Evolutionary conservation across 371 early-diverging fungal genomes (phyloP).

Genomic region (Mucor racemosus): DNA sequence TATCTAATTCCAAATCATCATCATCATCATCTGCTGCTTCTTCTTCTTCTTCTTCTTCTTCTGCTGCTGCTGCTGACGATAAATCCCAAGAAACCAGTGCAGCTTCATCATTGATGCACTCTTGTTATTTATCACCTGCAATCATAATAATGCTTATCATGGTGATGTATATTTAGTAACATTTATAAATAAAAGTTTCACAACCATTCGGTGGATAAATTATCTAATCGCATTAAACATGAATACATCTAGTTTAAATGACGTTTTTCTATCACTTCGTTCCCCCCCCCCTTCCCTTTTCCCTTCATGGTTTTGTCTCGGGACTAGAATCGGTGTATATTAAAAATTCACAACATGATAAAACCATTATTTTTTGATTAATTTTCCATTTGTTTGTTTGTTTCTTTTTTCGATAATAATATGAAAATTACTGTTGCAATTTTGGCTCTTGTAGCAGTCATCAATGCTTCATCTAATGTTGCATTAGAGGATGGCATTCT

Average conservation of each 20-base stretch:
- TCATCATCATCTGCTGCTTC: neutral
- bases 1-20: neutral
- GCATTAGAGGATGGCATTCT: conserved; percentile 22
- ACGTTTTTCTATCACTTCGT: neutral
- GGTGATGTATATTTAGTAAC: neutral
- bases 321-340: conserved; percentile 19
- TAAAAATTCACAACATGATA: neutral
- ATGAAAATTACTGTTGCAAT: conserved; percentile 22
- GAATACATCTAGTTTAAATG: neutral
- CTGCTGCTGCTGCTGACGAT: neutral
- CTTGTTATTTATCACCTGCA: neutral
- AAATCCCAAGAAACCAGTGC: neutral
- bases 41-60: neutral
- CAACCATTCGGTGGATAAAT: neutral
- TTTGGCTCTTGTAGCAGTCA: conserved; percentile 9
- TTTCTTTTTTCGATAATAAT: conserved; percentile 2
- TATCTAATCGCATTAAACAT: neutral
- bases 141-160: neutral
- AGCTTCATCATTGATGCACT: neutral
- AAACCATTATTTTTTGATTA: conserved; percentile 2
- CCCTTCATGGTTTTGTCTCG: conserved; percentile 9
- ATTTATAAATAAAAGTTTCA: neutral
- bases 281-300: neutral
- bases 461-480: neutral
- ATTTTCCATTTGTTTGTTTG: conserved; percentile 16